Evolutionary conservation across 2,329 filamentous ascomycete genomes (phyloP).

Genomic region (Colletotrichum cereale): DNA sequence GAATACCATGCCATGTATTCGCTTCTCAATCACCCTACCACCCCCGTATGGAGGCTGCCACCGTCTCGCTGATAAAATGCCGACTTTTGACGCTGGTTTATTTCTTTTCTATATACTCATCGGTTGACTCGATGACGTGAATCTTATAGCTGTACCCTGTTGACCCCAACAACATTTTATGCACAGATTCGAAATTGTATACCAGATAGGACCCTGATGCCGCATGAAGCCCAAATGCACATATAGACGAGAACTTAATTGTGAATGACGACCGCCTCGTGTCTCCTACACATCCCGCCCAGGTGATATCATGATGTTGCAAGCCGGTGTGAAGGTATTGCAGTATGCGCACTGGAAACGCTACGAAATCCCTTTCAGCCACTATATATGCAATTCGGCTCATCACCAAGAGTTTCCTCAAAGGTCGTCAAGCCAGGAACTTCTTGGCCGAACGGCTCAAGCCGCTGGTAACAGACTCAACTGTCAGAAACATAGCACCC

Average conservation of each 20-base stretch:
- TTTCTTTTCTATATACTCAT: background rate
- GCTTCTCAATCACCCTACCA: background rate
- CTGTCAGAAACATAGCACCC: background rate
- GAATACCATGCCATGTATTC: no score
- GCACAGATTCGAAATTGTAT: constrained; percentile 7
- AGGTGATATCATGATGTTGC: background rate
- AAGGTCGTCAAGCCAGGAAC: background rate
- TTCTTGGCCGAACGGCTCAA: background rate
- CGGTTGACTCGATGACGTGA: background rate
- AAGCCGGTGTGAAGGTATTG: background rate
- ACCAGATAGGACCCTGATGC: background rate
- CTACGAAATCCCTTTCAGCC: no score
- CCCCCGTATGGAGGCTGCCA: background rate
- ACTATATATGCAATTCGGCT: background rate
- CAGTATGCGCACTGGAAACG: background rate
- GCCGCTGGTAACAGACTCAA: background rate
- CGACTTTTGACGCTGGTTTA: background rate
- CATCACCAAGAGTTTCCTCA: background rate
- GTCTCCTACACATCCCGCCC: background rate
- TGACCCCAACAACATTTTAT: constrained; percentile 4
- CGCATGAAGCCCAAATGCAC: background rate
- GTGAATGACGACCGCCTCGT: background rate
- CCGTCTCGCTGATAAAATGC: background rate
- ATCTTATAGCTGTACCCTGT: background rate
- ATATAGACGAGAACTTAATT: background rate